phyloP scores from a whole-genome alignment of 2,329 filamentous ascomycete genomes.

The Capronia epimyces region DNA sequence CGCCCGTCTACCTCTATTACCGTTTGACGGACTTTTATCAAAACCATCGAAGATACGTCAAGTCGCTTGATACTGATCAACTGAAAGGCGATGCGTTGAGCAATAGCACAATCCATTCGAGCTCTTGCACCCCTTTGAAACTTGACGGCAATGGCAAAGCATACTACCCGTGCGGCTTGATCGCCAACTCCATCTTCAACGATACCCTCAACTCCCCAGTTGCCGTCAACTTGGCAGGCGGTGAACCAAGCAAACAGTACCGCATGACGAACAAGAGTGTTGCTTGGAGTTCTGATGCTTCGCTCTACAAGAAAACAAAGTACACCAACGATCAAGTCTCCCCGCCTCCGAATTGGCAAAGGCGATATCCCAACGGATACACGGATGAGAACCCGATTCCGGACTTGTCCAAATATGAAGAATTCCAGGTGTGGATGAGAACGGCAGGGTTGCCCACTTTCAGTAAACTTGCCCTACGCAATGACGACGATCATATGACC shows the following conservation, averaged over 20 bases:
- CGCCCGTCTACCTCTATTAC: slow-evolving; percentile 90
- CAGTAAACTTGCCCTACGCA: slow-evolving; percentile 84
- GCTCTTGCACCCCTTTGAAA: slow-evolving; percentile 70
- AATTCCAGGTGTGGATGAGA: slow-evolving; percentile 98
- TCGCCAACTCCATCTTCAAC: slow-evolving; percentile 96
- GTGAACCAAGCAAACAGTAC: slow-evolving; percentile 52
- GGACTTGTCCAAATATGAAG: slow-evolving; percentile 67
- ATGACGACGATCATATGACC: slow-evolving; percentile 64
- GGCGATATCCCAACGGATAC: slow-evolving; percentile 66
- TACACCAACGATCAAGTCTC: slow-evolving; percentile 63
- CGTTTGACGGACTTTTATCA: slow-evolving; percentile 97
- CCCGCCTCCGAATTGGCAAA: slow-evolving; percentile 80
- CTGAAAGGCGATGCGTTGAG: slow-evolving; percentile 65
- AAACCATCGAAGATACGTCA: slow-evolving; percentile 94
- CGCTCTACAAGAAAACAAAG: slow-evolving; percentile 66
- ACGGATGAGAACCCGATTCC: slow-evolving; percentile 60
- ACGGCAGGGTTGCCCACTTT: slow-evolving; percentile 90
- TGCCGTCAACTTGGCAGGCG: slow-evolving; percentile 49
- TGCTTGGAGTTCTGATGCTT: slow-evolving; percentile 77
- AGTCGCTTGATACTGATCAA: slow-evolving; percentile 78
- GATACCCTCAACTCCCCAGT: slow-evolving; percentile 71
- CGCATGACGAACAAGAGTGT: slow-evolving; percentile 72
- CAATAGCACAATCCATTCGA: slow-evolving; percentile 56
- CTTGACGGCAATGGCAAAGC: slow-evolving; percentile 53
- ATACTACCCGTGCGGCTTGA: slow-evolving; percentile 91